phyloP scores from a whole-genome alignment of 768 basidiomycete genomes.

The Kwoniella heveanensis region DNA sequence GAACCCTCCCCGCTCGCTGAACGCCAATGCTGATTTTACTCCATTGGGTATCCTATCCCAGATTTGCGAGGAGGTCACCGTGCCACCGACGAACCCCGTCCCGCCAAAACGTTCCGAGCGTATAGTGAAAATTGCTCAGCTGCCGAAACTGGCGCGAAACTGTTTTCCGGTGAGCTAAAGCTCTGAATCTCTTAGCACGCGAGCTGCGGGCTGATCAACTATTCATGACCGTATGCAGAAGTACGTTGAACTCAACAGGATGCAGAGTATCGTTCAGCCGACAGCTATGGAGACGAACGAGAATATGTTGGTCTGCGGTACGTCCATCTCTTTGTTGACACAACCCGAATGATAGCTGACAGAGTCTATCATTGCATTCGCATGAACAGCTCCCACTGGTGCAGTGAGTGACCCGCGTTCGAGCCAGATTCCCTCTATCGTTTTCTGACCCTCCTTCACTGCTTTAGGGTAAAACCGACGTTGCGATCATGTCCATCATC shows the following conservation, averaged over 20 bases:
- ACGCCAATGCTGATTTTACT: not conserved
- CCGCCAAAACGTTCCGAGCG: conserved; percentile 74
- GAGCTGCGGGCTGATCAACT: not conserved
- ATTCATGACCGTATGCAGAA: conserved; percentile 61
- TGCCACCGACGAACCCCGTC: conserved; percentile 79
- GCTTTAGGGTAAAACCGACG: conserved; percentile 97
- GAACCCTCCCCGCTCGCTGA: not conserved
- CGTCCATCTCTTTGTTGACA: conserved; percentile 3
- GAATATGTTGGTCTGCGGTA: conserved; percentile 91
- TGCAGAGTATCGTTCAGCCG: conserved; percentile 92
- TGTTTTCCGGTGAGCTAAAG: conserved; percentile 73
- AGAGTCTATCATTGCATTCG: no score
- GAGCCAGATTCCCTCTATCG: no score
- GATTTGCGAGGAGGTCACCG: conserved; percentile 84
- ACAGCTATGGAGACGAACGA: conserved; percentile 94
- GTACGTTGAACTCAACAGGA: conserved; percentile 82
- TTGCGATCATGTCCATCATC: conserved; percentile 90
- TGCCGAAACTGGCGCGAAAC: conserved; percentile 74
- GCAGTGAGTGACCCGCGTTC: conserved; percentile 80
- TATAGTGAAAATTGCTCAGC: conserved; percentile 68
- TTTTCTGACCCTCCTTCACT: no score
- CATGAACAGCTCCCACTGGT: conserved; percentile 82
- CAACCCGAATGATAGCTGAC: not conserved
- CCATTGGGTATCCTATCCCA: conserved; percentile 47
- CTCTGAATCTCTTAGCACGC: not conserved